A percentile compares a stretch with the other conserved stretches of the same genome.
These are phyloP conservation scores for Auricularia heimuer DNA, from an alignment of 768 basidiomycete genomes.

Conservation along the genomic window DNA sequence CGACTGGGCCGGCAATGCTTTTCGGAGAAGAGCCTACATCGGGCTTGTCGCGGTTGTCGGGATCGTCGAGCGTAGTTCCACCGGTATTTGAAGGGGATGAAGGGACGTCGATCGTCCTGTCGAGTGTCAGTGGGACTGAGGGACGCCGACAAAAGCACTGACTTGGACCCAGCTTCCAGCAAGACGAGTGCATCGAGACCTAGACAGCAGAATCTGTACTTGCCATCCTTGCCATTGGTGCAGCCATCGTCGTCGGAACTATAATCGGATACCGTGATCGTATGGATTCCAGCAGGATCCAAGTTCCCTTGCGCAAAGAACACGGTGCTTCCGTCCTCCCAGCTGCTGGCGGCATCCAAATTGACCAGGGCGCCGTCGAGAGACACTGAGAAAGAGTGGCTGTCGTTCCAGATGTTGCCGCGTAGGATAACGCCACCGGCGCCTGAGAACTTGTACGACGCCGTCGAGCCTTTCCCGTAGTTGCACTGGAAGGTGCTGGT, in stretches of 20 bases:
- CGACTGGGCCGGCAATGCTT: background rate
- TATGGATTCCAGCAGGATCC: background rate
- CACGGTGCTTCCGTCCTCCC: background rate
- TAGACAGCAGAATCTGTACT: background rate
- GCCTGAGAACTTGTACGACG: background rate
- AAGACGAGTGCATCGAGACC: background rate
- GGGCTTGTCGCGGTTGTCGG: background rate
- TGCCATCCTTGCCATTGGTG: background rate
- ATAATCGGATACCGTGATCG: background rate
- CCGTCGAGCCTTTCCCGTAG: background rate
- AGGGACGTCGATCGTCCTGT: background rate
- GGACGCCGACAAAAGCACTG: no score
- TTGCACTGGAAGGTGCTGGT: background rate
- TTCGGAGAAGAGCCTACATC: background rate
- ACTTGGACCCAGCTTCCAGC: background rate
- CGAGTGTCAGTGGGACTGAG: background rate
- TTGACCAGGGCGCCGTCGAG: background rate
- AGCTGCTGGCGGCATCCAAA: background rate
- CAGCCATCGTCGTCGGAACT: background rate
- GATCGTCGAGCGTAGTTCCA: background rate
- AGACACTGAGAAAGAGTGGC: background rate
- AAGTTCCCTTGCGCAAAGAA: background rate
- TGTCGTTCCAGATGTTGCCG: background rate
- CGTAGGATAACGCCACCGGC: background rate
- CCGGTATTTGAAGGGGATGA: background rate